Conservation (phyloP, 2,329 filamentous ascomycete genomes). For the Botrytis squamosa region DNA sequence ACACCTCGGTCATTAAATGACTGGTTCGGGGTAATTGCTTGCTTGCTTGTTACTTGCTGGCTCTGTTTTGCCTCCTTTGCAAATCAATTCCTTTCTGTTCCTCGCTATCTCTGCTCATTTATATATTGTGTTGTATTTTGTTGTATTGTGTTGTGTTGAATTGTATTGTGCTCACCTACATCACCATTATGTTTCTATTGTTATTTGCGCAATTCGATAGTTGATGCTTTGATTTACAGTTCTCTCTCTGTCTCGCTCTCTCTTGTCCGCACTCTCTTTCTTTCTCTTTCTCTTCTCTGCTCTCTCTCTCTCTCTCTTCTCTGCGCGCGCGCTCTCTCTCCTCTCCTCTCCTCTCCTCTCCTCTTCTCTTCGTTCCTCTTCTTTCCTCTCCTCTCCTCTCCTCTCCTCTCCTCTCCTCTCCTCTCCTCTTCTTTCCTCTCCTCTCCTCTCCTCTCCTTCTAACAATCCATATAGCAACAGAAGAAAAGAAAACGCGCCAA, state of each 20-base stretch:
- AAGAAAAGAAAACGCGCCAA: conserved; percentile 2
- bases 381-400: too few species aligned
- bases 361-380: neutral
- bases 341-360: too few species aligned
- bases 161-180: neutral
- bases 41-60: neutral
- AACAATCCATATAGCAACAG: conserved; percentile 3
- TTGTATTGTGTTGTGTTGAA: neutral
- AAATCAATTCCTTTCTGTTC: neutral
- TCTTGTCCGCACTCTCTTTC: neutral
- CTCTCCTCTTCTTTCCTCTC: too few species aligned
- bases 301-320: too few species aligned
- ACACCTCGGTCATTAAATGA: neutral
- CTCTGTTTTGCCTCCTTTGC: neutral
- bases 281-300: too few species aligned
- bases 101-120: neutral
- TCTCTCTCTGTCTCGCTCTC: neutral
- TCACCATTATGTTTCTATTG: neutral
- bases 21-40: conserved; percentile 6
- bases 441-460: neutral
- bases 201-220: neutral
- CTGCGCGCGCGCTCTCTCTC: too few species aligned
- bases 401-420: neutral
- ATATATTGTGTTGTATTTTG: neutral
- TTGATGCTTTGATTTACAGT: neutral